A percentile compares a stretch with the other conserved stretches of the same genome.
Conservation (phyloP, 352 stramenopile genomes). For the Phytophthora constricta region DNA sequence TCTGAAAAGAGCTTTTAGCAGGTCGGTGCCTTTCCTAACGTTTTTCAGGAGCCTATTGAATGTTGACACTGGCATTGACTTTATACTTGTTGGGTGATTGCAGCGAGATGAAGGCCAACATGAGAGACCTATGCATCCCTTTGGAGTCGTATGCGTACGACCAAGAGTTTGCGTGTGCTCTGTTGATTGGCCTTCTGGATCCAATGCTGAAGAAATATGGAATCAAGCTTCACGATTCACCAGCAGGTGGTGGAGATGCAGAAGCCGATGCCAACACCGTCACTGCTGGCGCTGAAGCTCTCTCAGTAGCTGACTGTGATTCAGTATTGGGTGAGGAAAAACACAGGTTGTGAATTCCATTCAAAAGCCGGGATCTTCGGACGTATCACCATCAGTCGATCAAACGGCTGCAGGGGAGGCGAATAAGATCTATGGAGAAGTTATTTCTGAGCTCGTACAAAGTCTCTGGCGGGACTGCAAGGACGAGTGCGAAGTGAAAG, state of each 20-base stretch:
- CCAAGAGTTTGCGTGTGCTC: slow-evolving; percentile 75
- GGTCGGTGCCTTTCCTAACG: slow-evolving; percentile 7
- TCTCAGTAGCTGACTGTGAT: slow-evolving; percentile 22
- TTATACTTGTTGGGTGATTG: slow-evolving; percentile 2
- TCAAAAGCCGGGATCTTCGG: slow-evolving; percentile 15
- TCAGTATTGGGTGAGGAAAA: slow-evolving; percentile 27
- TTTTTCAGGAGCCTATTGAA: too few species aligned
- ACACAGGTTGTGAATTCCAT: not conserved
- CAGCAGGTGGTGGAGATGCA: slow-evolving; percentile 1
- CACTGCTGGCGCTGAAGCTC: slow-evolving; percentile 5
- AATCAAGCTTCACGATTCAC: slow-evolving; percentile 48
- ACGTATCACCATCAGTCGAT: slow-evolving; percentile 11
- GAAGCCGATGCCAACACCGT: not conserved
- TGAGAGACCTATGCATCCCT: slow-evolving; percentile 84
- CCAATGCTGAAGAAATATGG: slow-evolving; percentile 72
- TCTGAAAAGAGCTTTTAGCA: slow-evolving; percentile 55
- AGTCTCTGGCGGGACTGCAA: slow-evolving; percentile 67
- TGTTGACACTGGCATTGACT: too few species aligned
- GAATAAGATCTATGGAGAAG: slow-evolving; percentile 70
- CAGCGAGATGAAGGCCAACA: slow-evolving; percentile 88
- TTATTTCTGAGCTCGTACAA: slow-evolving; percentile 76
- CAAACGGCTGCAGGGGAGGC: slow-evolving; percentile 11
- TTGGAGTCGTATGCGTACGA: slow-evolving; percentile 87
- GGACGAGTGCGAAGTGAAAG: slow-evolving; percentile 55
- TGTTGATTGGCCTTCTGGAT: slow-evolving; percentile 78